These are phyloP conservation scores for Lactarius akahatsu DNA, from an alignment of 768 basidiomycete genomes.

Conservation along the genomic window DNA sequence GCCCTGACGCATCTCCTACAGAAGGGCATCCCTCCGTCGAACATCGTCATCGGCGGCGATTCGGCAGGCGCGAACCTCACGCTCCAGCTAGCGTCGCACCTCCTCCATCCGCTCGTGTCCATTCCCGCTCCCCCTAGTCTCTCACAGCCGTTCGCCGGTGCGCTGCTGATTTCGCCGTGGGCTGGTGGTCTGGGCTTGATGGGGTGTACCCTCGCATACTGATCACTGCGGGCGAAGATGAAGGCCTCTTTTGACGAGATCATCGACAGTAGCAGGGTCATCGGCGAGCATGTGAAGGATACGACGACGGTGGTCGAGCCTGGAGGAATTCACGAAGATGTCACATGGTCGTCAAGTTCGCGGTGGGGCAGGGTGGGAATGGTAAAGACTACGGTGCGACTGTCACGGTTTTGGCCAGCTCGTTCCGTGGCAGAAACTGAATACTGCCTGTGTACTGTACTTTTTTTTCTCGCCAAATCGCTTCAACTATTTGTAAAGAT, in stretches of 20 bases:
- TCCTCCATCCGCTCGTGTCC: constrained; percentile 26
- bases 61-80: constrained; percentile 31
- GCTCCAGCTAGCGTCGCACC: constrained; percentile 28
- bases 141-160: not conserved
- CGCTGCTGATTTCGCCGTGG: constrained; percentile 11
- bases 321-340: constrained; percentile 7
- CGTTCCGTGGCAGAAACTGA: not conserved
- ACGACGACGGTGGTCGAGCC: constrained; percentile 6
- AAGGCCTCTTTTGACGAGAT: not conserved
- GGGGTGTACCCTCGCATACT: constrained; percentile 1
- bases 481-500: not conserved
- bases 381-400: constrained; percentile 9
- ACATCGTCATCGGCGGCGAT: constrained; percentile 29
- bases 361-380: constrained; percentile 2
- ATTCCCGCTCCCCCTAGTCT: constrained; percentile 14
- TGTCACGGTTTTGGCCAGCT: not conserved
- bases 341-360: constrained; percentile 9
- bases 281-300: constrained; percentile 7
- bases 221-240: not conserved
- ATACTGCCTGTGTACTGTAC: not conserved
- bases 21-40: constrained; percentile 25
- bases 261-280: not conserved
- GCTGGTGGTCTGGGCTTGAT: constrained; percentile 13
- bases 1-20: constrained; percentile 27
- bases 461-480: too few relatives aligned